Evolutionary conservation across 2,329 filamentous ascomycete species (phyloP).

Genomic region (Stagonosporopsis chrysanthemi): DNA sequence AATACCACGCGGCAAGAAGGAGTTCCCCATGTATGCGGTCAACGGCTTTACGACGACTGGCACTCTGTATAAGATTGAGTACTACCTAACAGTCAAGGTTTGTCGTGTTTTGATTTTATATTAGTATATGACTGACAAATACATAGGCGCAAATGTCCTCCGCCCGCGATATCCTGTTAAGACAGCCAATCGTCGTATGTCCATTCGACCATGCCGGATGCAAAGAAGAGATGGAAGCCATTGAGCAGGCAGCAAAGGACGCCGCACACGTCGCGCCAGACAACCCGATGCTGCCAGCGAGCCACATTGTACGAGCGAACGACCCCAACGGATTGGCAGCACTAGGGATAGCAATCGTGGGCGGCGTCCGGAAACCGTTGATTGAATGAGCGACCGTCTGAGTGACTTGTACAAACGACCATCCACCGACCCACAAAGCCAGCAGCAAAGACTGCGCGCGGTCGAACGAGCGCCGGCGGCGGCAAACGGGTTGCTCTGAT

Average conservation of each 20-base stretch:
- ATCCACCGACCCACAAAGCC: too few species aligned
- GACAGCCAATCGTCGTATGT: slow-evolving; percentile 94
- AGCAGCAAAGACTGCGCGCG: too few species aligned
- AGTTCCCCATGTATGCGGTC: slow-evolving; percentile 88
- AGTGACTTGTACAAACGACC: too few species aligned
- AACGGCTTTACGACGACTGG: slow-evolving; percentile 93
- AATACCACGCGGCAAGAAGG: slow-evolving; percentile 81
- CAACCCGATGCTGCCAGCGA: slow-evolving; percentile 90
- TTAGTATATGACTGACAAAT: background rate
- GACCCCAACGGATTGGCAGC: slow-evolving; percentile 70
- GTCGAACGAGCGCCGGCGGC: too few species aligned
- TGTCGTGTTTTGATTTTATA: background rate
- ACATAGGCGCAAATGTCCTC: slow-evolving; percentile 87
- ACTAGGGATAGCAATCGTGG: slow-evolving; percentile 69
- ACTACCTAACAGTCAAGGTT: slow-evolving; percentile 94
- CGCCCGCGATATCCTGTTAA: slow-evolving; percentile 84
- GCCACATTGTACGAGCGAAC: slow-evolving; percentile 78
- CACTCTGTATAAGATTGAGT: slow-evolving; percentile 97
- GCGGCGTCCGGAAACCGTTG: slow-evolving; percentile 67
- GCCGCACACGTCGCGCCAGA: slow-evolving; percentile 87
- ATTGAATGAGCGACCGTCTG: slow-evolving; percentile 63
- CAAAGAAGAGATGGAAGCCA: slow-evolving; percentile 98
- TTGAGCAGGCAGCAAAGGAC: slow-evolving; percentile 94
- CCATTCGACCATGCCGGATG: slow-evolving; percentile 94
- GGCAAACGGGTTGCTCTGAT: too few species aligned